These are phyloP conservation scores for Yarrowia sp. DNA, from an alignment of 805 yeast genomes.

Conservation along the genomic window DNA sequence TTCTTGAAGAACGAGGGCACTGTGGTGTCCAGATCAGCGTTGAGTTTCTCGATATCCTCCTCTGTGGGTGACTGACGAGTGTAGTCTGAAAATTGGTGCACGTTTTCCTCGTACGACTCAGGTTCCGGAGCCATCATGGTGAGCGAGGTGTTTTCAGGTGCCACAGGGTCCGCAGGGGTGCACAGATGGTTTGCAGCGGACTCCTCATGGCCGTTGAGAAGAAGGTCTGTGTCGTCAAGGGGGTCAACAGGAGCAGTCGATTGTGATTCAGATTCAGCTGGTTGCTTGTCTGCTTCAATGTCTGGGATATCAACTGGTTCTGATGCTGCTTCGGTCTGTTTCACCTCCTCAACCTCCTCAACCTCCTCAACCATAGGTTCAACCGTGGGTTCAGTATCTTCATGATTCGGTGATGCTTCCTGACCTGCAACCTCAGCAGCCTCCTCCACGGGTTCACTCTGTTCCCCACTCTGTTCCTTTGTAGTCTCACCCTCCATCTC, in stretches of 20 bases:
- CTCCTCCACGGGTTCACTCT: no score
- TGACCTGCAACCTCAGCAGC: not conserved
- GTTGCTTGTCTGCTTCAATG: no score
- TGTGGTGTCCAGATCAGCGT: constrained; percentile 18
- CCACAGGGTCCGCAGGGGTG: constrained; percentile 14
- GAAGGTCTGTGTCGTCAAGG: no score
- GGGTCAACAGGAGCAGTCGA: no score
- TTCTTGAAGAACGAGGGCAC: constrained; percentile 22
- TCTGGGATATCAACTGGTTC: no score
- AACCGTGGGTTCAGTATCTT: not conserved
- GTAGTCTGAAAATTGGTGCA: constrained; percentile 14
- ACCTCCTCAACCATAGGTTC: constrained; percentile 12
- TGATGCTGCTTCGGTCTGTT: no score
- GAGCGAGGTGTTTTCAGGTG: not conserved
- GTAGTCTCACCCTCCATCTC: no score
- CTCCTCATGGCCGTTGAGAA: not conserved
- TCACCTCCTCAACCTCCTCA: not conserved
- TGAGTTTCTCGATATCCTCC: constrained; percentile 22
- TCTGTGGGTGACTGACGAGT: constrained; percentile 12
- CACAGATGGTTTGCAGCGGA: not conserved
- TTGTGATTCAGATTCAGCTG: no score
- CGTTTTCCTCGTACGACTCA: constrained; percentile 6
- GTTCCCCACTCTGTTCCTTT: no score
- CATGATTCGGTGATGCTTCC: no score
- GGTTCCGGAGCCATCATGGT: constrained; percentile 27